Evolutionary conservation across 83 land plant genomes (phyloP), one percentile per base, ranked within the genome.

Genomic region (Diphasiastrum complanatum): DNA sequence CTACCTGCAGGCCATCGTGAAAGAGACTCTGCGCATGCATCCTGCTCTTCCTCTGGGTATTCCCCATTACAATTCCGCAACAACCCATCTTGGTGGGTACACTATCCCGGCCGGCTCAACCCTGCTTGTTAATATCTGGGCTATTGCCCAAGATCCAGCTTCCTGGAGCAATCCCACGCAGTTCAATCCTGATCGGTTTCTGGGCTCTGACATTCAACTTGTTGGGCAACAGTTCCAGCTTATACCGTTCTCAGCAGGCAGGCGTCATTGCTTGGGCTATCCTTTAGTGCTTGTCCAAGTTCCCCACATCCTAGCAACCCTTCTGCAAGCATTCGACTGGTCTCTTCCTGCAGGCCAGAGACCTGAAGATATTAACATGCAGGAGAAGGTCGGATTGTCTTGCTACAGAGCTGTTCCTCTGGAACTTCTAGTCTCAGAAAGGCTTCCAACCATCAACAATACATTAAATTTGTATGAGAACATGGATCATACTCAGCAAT

Each of bases 251-350:
- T 51, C 55, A 2, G 26, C 55, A 2, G 55, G 55, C 3, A 3
- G 55, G 3, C 26, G 55, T 2, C 26, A 25, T 6, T 51, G 55
- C 55, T 33, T 33, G 2, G 55, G 32, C 14, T 51, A 51, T 51
- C 55, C 26, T 6, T 51, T 51, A 5, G 55, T 33, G 2, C 26
- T 33, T 18, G 32, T 51, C 14, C 14, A 14, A 3, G 32, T 51
- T 19, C 27, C 26, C 8, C 55, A 51, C 12, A 33, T 25, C 11
- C 32, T 51, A 4, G 55, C 25, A 11, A 33, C 24, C 2, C 28
- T 51, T 14, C 55, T 51, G n/a, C 55, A 51, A 18, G 28, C 28
- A 20, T 51, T 51, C 24, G 55, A 51, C 24, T 51, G 55, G 55
- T 19, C 55, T 51, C 55, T 4, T 4, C 11, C n/a, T 2, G 55